Evolutionary conservation across 164 flowering plant species (phyloP).

Genomic region (Aristolochia fimbriata): DNA sequence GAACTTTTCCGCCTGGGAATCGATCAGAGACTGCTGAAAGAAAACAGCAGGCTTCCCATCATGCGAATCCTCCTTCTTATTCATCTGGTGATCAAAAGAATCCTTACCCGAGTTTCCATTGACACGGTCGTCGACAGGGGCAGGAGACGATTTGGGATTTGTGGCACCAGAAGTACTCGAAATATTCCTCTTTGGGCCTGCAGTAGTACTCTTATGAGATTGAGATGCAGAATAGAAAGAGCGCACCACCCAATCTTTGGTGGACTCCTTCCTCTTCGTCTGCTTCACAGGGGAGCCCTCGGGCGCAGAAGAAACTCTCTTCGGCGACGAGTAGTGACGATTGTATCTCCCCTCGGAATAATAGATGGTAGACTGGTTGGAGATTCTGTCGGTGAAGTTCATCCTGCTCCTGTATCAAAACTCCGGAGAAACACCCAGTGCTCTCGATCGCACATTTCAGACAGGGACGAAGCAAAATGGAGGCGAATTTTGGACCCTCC

Average conservation of each 20-base stretch:
- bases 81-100: background rate
- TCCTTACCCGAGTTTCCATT: background rate
- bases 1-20: background rate
- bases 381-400: background rate
- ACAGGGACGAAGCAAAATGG: too few relatives aligned
- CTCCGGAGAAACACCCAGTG: too few relatives aligned
- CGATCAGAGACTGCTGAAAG: background rate
- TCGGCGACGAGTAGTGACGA: background rate
- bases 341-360: background rate
- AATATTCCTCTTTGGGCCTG: too few relatives aligned
- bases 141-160: background rate
- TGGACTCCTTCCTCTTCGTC: background rate
- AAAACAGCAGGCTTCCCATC: background rate
- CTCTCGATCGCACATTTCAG: too few relatives aligned
- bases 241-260: constrained; percentile 2
- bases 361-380: background rate
- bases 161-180: background rate
- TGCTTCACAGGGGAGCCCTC: background rate
- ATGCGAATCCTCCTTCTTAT: background rate
- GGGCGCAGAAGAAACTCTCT: too few relatives aligned
- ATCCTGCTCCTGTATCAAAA: too few relatives aligned
- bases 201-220: background rate
- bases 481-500: too few relatives aligned
- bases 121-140: background rate
- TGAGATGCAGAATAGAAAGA: background rate